Percentiles rank a stretch among this genome's conserved stretches.
Evolutionary conservation across 1,139 yeast species (phyloP).

Genomic region (Blastobotrys elegans): DNA sequence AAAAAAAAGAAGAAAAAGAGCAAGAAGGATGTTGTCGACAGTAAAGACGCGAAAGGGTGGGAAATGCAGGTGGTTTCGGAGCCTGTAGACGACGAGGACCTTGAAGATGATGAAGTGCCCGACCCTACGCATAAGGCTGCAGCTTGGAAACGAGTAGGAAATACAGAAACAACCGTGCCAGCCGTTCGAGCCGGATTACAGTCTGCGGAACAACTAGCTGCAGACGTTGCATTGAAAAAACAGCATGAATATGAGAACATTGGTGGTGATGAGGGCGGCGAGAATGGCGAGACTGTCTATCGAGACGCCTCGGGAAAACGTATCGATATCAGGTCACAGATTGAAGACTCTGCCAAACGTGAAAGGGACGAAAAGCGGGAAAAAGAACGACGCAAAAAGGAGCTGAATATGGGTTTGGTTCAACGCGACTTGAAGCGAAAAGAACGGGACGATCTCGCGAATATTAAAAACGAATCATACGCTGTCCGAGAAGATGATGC

Average conservation of each 20-base stretch:
- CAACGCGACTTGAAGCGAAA: slow-evolving; percentile 35
- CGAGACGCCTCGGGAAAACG: slow-evolving; percentile 57
- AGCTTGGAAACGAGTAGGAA: slow-evolving; percentile 18
- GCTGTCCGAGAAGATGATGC: slow-evolving; percentile 38
- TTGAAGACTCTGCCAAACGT: slow-evolving; percentile 26
- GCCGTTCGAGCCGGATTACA: slow-evolving; percentile 37
- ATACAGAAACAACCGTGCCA: neutral
- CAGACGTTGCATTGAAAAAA: slow-evolving; percentile 32
- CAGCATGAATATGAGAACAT: slow-evolving; percentile 26
- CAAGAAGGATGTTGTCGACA: too few relatives aligned
- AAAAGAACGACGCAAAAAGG: slow-evolving; percentile 31
- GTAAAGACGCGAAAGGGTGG: too few relatives aligned
- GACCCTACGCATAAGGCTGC: slow-evolving; percentile 11
- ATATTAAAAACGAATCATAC: slow-evolving; percentile 32
- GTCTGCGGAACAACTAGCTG: slow-evolving; percentile 39
- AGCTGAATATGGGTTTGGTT: slow-evolving; percentile 44
- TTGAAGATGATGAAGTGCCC: slow-evolving; percentile 1
- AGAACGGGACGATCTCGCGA: slow-evolving; percentile 30
- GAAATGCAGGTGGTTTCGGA: too few relatives aligned
- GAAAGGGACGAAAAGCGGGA: slow-evolving; percentile 25
- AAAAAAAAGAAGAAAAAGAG: slow-evolving; percentile 29
- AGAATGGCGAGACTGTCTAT: slow-evolving; percentile 43
- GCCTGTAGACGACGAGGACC: slow-evolving; percentile 12
- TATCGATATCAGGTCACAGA: slow-evolving; percentile 39
- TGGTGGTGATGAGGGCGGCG: slow-evolving; percentile 13